Evolutionary conservation across 1,139 yeast genomes (phyloP).

Genomic region (Yamadazyma dushanensis): DNA sequence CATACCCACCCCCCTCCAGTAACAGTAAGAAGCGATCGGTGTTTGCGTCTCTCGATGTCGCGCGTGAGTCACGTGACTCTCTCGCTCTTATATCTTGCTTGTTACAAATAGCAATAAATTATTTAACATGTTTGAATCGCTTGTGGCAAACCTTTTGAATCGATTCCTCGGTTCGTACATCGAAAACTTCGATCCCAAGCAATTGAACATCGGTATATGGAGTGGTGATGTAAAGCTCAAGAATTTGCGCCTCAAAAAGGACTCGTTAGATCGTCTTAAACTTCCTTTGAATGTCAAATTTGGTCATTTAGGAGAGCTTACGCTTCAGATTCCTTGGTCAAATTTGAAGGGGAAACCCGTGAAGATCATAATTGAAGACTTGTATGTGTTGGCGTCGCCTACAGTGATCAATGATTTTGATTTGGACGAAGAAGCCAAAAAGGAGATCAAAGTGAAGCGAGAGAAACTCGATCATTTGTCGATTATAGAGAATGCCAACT

Average conservation of each 20-base stretch:
- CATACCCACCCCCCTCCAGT: too few species aligned
- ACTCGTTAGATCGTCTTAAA: conserved; percentile 81
- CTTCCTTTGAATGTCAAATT: conserved; percentile 87
- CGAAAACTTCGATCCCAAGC: conserved; percentile 93
- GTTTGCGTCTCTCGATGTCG: background rate
- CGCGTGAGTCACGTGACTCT: background rate
- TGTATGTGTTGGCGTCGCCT: conserved; percentile 80
- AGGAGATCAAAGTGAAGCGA: conserved; percentile 66
- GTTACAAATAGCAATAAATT: background rate
- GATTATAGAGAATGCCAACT: conserved; percentile 47
- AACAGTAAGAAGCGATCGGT: too few species aligned
- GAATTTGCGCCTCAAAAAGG: conserved; percentile 74
- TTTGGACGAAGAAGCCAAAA: conserved; percentile 61
- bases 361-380: conserved; percentile 84
- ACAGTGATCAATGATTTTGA: conserved; percentile 53
- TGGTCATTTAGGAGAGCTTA: conserved; percentile 88
- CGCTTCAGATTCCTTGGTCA: conserved; percentile 96
- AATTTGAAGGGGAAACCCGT: conserved; percentile 92
- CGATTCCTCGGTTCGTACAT: conserved; percentile 70
- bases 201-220: conserved; percentile 94
- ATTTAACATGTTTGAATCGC: conserved; percentile 51
- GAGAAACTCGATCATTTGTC: conserved; percentile 73
- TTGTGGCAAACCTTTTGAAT: conserved; percentile 55
- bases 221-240: conserved; percentile 91
- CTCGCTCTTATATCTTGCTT: background rate